A percentile compares a stretch with the other conserved stretches of the same genome.
phyloP scores from a whole-genome alignment of 768 basidiomycete species.

The Russula griseocarnosa region DNA sequence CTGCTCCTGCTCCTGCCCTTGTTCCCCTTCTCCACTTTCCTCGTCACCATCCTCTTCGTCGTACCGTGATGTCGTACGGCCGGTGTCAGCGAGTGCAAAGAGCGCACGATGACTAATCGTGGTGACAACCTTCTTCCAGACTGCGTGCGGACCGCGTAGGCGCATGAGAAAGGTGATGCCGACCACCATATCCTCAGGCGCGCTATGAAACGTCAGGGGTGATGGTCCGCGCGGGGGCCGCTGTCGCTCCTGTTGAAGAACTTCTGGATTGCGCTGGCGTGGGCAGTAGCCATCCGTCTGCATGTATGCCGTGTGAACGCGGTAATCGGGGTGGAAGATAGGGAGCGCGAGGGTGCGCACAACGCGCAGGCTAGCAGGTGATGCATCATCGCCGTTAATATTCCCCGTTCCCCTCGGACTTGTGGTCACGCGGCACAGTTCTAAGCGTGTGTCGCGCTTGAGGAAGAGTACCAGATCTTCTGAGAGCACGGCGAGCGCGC shows the following conservation, averaged over 20 bases:
- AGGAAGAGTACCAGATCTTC: slow-evolving; percentile 17
- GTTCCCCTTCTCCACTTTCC: neutral
- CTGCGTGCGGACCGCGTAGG: neutral
- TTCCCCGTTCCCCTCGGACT: neutral
- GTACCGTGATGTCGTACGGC: neutral
- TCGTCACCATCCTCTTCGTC: neutral
- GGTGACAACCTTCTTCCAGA: slow-evolving; percentile 19
- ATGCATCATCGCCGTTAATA: neutral
- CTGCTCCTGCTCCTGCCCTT: neutral
- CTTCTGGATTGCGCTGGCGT: neutral
- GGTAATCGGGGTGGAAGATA: neutral
- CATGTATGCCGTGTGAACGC: slow-evolving; percentile 22
- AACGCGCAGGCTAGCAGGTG: neutral
- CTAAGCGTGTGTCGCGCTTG: slow-evolving; percentile 5
- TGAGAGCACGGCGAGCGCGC: slow-evolving; percentile 19
- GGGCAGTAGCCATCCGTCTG: slow-evolving; percentile 16
- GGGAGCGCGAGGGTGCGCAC: slow-evolving; percentile 22
- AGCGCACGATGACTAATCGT: slow-evolving; percentile 18
- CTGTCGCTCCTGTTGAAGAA: neutral
- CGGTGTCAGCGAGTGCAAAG: slow-evolving; percentile 1
- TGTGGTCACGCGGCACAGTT: slow-evolving; percentile 17
- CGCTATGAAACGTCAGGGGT: slow-evolving; percentile 18
- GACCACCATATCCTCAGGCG: slow-evolving; percentile 22
- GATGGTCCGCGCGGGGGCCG: neutral
- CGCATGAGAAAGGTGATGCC: slow-evolving; percentile 24